Evolutionary conservation across 441 rosid genomes (phyloP), one percentile per base, ranked within the genome.

Genomic region (Melastoma candidum): DNA sequence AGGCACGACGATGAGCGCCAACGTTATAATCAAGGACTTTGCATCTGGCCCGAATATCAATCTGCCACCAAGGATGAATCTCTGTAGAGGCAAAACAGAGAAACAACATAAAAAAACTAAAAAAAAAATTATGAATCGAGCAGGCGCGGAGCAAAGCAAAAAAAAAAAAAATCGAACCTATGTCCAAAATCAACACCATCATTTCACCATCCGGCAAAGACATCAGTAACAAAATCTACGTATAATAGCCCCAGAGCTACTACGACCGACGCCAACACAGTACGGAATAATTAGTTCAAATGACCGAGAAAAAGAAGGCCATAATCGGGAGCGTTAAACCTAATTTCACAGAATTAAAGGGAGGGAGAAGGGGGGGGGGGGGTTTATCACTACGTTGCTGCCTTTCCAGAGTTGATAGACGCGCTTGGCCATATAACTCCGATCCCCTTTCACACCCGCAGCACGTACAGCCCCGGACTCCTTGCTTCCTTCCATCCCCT

Each of bases 31-130:
- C 63, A 92, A 67, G 58, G 97, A 85, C 72, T 71, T 80, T 58
- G 86, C 95, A 84, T 92, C 98, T 60, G 97, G 98, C 49, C 98
- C 98, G 72, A 92, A 85, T 63, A 92, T 85, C 76, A 92, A 68
- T 70, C 98, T 92, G 72, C 98, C 98, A 71, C 84, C 78, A 70
- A 88, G 70, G 56, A 92, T 59, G 75, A 92, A 92, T 46, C 73
- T 84, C 98, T 92, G 92, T 62, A 71, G 53, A 68, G 53, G 7
- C 63, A 29, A 22, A 46, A 61, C 46, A 47, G 22, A 46, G 7
- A 45, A 22, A 44, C 25, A 43, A 44, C 54, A 32, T 24, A 32
- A 47, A 6, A 26, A 44, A 50, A 48, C 14, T 53, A 53, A 8
- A 47, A 49, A 54, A 12, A 46, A 48, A 51, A 44, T 41, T 14